phyloP scores from a whole-genome alignment of 2,329 filamentous ascomycete genomes.

The Colletotrichum tamarilloi region DNA sequence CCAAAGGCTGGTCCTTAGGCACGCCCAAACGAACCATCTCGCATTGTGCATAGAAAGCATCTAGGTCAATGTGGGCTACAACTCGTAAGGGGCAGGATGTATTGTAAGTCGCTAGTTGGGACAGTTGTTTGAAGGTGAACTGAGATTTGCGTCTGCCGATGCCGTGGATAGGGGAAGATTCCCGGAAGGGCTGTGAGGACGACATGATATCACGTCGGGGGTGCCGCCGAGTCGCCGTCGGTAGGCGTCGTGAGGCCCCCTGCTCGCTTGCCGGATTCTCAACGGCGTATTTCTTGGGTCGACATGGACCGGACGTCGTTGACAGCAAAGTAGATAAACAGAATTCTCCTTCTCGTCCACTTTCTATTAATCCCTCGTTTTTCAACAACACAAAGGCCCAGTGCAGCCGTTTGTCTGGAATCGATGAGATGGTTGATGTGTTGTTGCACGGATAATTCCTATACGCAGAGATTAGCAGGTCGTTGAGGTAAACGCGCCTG shows the following conservation, averaged over 20 bases:
- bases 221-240: neutral
- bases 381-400: neutral
- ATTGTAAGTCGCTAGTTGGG: slow-evolving; percentile 77
- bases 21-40: slow-evolving; percentile 88
- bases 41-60: slow-evolving; percentile 98
- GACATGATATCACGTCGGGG: slow-evolving; percentile 25
- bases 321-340: neutral
- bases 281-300: neutral
- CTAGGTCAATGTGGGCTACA: slow-evolving; percentile 91
- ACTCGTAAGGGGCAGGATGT: slow-evolving; percentile 83
- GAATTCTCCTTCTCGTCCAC: neutral
- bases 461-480: neutral
- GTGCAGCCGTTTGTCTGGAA: neutral
- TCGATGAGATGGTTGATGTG: neutral
- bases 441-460: neutral
- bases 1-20: slow-evolving; percentile 81
- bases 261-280: neutral
- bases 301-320: neutral
- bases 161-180: slow-evolving; percentile 31
- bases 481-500: slow-evolving; percentile 19
- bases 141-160: slow-evolving; percentile 60
- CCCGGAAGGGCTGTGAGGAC: slow-evolving; percentile 32
- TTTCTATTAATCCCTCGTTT: neutral
- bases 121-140: slow-evolving; percentile 88
- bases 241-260: neutral